Percentiles rank a stretch among this genome's conserved stretches.
Conservation (phyloP, 2,329 filamentous ascomycete genomes). For the Claviceps humidiphila region DNA sequence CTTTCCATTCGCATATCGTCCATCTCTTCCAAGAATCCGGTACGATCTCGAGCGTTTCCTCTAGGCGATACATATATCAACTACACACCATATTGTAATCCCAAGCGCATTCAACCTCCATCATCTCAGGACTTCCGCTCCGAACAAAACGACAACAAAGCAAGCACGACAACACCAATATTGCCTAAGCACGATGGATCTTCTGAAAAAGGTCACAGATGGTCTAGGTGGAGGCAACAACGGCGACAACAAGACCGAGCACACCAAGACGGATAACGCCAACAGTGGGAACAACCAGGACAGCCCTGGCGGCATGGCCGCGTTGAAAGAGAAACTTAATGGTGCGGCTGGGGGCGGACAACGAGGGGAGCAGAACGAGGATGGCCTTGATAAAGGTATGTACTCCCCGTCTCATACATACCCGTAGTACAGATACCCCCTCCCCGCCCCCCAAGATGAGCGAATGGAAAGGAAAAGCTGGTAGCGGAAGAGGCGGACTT, state of each 20-base stretch:
- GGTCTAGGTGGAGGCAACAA: not conserved
- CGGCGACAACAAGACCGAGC: not conserved
- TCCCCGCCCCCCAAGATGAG: not conserved
- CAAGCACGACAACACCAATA: not conserved
- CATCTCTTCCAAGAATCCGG: too few species aligned
- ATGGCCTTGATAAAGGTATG: conserved; percentile 66
- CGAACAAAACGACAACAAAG: not conserved
- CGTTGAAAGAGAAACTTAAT: conserved; percentile 62
- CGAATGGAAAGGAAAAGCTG: not conserved
- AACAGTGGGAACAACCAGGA: not conserved
- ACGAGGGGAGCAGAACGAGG: conserved; percentile 70
- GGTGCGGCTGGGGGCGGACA: conserved; percentile 56
- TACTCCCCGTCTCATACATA: not conserved
- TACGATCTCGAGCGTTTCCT: too few species aligned
- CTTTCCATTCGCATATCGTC: too few species aligned
- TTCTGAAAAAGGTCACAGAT: not conserved
- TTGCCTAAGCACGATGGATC: not conserved
- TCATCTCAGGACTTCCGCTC: not conserved
- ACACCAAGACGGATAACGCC: not conserved
- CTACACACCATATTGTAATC: too few species aligned
- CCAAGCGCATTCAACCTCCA: not conserved
- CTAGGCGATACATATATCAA: too few species aligned
- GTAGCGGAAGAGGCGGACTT: too few species aligned
- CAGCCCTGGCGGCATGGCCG: conserved; percentile 32
- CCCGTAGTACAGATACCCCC: too few species aligned